Percentiles rank a stretch among this genome's conserved stretches.
These are phyloP conservation scores for Monosporozyma servazzii DNA, from an alignment of 805 yeast species.

Conservation along the genomic window DNA sequence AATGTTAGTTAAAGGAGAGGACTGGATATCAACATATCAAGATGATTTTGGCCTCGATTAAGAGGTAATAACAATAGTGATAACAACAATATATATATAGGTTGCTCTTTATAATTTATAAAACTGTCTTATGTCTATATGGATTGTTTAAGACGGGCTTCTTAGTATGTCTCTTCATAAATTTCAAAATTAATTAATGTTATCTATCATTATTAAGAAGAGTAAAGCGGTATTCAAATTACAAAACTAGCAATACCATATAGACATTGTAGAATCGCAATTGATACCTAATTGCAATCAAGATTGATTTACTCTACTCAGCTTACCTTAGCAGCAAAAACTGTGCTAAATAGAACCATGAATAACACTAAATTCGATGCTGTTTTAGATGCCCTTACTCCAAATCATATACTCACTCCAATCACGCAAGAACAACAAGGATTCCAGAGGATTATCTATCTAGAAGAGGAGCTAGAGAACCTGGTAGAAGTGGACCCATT, in stretches of 20 bases:
- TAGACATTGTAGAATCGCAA: background rate
- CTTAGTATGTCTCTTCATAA: background rate
- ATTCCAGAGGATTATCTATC: background rate
- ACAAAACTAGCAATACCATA: background rate
- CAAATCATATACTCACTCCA: background rate
- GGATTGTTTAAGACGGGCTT: background rate
- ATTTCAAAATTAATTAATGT: background rate
- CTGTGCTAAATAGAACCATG: background rate
- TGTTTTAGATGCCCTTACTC: background rate
- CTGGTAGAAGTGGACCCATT: background rate
- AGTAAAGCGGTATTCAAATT: background rate
- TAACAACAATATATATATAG: background rate
- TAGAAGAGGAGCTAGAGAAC: background rate
- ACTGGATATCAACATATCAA: slow-evolving; percentile 38
- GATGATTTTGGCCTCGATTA: slow-evolving; percentile 33
- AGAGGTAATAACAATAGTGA: background rate
- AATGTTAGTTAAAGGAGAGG: slow-evolving; percentile 26
- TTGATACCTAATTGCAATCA: too few species aligned
- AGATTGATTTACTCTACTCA: too few species aligned
- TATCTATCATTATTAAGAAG: background rate
- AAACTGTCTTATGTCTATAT: too few species aligned
- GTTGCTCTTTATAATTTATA: background rate
- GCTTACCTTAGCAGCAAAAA: too few species aligned
- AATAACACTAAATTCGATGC: background rate
- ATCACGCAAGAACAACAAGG: background rate